Evolutionary conservation across 169 alveolate species (phyloP).

Genomic region (Plasmodium fragile): DNA sequence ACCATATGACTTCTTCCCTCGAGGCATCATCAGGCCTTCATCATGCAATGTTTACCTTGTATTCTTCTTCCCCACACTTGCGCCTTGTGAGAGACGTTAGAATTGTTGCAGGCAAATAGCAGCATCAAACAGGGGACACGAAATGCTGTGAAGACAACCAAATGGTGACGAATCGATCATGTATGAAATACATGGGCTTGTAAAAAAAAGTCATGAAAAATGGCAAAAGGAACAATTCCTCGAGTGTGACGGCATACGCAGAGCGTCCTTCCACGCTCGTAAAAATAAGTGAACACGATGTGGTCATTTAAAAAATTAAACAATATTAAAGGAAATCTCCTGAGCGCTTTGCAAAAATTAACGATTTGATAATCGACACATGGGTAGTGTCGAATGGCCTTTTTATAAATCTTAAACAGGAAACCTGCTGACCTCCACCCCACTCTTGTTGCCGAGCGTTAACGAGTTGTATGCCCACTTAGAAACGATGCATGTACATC

Average conservation of each 20-base stretch:
- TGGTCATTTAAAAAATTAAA: background rate
- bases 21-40: background rate
- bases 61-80: background rate
- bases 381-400: background rate
- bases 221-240: background rate
- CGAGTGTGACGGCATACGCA: background rate
- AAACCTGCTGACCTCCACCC: background rate
- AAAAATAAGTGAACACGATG: background rate
- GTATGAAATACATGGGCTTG: background rate
- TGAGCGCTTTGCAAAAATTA: background rate
- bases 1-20: background rate
- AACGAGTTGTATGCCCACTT: background rate
- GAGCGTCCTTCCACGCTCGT: background rate
- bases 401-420: background rate
- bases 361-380: background rate
- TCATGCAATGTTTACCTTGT: background rate
- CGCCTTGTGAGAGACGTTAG: background rate
- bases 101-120: background rate
- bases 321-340: background rate
- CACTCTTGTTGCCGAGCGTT: background rate
- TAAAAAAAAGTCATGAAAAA: background rate
- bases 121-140: background rate
- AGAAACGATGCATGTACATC: background rate
- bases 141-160: background rate
- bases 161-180: background rate